Conservation (phyloP, 345 rosid species). For the Brassica juncea region DNA sequence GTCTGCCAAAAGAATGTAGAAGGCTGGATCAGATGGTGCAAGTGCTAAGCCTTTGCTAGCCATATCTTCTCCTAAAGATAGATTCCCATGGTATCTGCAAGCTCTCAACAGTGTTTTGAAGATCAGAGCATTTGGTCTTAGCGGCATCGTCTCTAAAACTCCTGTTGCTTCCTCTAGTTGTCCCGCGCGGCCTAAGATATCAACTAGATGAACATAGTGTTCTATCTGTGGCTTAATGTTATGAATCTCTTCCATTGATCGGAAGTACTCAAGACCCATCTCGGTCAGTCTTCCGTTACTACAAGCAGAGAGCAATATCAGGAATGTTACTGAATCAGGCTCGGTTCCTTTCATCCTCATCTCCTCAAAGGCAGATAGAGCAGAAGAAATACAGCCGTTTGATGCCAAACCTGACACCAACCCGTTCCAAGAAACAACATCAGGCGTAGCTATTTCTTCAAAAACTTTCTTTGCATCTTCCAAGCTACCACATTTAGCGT, state of each 20-base stretch:
- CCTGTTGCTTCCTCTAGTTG: conserved; percentile 58
- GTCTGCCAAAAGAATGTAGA: conserved; percentile 52
- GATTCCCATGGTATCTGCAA: conserved; percentile 52
- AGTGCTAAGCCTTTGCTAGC: conserved; percentile 62
- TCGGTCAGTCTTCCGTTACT: conserved; percentile 53
- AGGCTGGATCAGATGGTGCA: conserved; percentile 54
- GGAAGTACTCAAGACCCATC: conserved; percentile 58
- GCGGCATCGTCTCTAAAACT: conserved; percentile 52
- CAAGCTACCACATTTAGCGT: conserved; percentile 55
- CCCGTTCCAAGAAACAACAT: conserved; percentile 68
- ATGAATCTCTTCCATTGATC: conserved; percentile 45
- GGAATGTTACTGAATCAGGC: conserved; percentile 59
- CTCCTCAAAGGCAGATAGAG: conserved; percentile 66
- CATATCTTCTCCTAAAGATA: conserved; percentile 65
- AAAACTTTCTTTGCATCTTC: conserved; percentile 49
- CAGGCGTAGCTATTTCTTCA: conserved; percentile 51
- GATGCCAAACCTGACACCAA: conserved; percentile 64
- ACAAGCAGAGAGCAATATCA: conserved; percentile 57
- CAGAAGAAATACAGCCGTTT: conserved; percentile 49
- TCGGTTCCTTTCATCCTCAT: conserved; percentile 60
- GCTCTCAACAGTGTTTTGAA: conserved; percentile 60
- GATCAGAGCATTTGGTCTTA: conserved; percentile 47
- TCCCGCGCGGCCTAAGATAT: conserved; percentile 60
- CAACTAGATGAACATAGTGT: conserved; percentile 57
- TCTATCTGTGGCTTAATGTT: conserved; percentile 50